Evolutionary conservation across 2,329 filamentous ascomycete genomes (phyloP).

Genomic region (Plenodomus lindquistii): DNA sequence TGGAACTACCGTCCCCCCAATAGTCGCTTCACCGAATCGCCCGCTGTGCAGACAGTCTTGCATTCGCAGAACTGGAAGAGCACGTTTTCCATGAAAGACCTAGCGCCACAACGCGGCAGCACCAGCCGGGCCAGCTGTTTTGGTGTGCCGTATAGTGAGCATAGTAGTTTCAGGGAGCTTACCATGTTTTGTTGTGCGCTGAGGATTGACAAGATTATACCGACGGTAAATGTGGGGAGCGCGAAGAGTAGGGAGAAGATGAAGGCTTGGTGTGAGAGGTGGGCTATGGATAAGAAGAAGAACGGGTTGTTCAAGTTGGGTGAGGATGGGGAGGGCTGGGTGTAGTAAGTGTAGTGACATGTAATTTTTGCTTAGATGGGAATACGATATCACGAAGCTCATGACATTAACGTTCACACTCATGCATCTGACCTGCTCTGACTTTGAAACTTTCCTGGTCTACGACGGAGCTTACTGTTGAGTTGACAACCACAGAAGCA

Average conservation of each 20-base stretch:
- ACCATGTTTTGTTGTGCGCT: constrained; percentile 90
- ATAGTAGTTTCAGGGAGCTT: constrained; percentile 91
- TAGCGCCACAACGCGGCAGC: constrained; percentile 81
- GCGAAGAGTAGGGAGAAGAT: constrained; percentile 66
- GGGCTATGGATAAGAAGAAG: constrained; percentile 65
- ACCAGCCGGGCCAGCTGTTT: constrained; percentile 84
- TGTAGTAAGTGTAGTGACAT: too few relatives aligned
- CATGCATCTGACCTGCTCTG: too few relatives aligned
- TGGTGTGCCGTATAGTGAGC: constrained; percentile 93
- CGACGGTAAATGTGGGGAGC: constrained; percentile 85
- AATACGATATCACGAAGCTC: too few relatives aligned
- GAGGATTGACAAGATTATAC: constrained; percentile 85
- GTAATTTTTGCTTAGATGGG: too few relatives aligned
- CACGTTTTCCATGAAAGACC: constrained; percentile 70
- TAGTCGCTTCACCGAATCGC: constrained; percentile 64
- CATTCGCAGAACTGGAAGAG: constrained; percentile 74
- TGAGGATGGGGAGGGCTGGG: constrained; percentile 18
- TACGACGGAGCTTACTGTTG: too few relatives aligned
- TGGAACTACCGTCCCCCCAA: constrained; percentile 86
- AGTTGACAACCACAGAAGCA: too few relatives aligned
- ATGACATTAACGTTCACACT: neutral
- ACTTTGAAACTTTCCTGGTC: too few relatives aligned
- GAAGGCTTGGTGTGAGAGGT: constrained; percentile 68
- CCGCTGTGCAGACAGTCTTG: constrained; percentile 67
- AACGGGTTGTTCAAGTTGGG: constrained; percentile 58